A percentile compares a stretch with the other conserved stretches of the same genome.
Conservation (phyloP, 768 basidiomycete genomes). For the Tephrocybe sp. region DNA sequence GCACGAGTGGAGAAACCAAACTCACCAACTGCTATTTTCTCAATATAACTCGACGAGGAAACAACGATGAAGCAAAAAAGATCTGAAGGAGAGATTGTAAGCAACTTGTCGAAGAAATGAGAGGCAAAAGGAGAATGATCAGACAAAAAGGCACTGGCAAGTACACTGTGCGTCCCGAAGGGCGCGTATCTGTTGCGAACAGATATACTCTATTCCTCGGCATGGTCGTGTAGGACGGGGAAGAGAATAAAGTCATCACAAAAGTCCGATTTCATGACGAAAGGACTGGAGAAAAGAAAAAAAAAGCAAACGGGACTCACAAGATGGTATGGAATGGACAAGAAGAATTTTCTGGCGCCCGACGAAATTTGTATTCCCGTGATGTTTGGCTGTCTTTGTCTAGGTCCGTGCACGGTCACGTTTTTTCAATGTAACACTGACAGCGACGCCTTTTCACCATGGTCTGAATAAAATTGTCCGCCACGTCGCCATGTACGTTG, state of each 20-base stretch:
- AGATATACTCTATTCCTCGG: conserved; percentile 74
- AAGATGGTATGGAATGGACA: neutral
- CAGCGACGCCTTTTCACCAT: too few relatives aligned
- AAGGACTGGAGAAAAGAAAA: neutral
- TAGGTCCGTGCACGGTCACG: too few relatives aligned
- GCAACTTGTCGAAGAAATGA: conserved; percentile 4
- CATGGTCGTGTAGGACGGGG: conserved; percentile 91
- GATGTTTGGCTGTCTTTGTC: conserved; percentile 8
- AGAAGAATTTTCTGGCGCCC: too few relatives aligned
- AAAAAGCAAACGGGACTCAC: conserved; percentile 2
- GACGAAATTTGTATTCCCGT: neutral
- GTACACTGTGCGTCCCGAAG: conserved; percentile 65
- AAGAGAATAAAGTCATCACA: conserved; percentile 82
- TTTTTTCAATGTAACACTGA: too few relatives aligned
- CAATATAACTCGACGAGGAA: too few relatives aligned
- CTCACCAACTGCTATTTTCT: too few relatives aligned
- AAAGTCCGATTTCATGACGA: neutral
- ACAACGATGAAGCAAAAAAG: neutral
- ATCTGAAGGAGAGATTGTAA: neutral
- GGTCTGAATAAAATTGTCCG: too few relatives aligned
- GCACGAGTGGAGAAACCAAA: conserved; percentile 2
- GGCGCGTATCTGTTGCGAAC: conserved; percentile 74
- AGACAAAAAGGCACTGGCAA: conserved; percentile 90
- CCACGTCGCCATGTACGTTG: too few relatives aligned
- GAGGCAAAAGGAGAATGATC: conserved; percentile 35